A percentile compares a stretch with the other conserved stretches of the same genome.
phyloP scores from a whole-genome alignment of 2,329 filamentous ascomycete species.

The Microthyrium microscopicum region DNA sequence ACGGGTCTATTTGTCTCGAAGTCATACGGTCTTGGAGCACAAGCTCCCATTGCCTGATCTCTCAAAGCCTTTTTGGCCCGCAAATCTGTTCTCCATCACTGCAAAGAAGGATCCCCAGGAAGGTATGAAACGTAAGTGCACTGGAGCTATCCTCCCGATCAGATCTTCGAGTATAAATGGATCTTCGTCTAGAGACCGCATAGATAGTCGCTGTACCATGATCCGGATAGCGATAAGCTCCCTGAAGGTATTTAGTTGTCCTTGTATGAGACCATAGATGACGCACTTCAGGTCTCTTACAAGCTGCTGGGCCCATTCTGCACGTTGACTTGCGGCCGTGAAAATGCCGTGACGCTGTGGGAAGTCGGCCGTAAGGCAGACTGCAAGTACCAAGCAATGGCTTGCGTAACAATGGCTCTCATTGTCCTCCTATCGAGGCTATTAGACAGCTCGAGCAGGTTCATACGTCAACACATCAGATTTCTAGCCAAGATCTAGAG shows the following conservation, averaged over 20 bases:
- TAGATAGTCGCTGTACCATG: background rate
- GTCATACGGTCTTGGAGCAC: too few species aligned
- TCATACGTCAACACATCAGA: too few species aligned
- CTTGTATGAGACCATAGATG: background rate
- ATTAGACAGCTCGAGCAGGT: too few species aligned
- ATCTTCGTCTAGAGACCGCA: slow-evolving; percentile 2
- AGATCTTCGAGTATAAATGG: slow-evolving; percentile 6
- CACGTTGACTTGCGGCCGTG: too few species aligned
- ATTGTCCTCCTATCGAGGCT: too few species aligned
- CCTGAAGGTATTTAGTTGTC: background rate
- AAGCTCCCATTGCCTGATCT: too few species aligned
- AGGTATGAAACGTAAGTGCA: slow-evolving; percentile 6
- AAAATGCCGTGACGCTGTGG: too few species aligned
- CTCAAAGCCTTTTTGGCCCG: background rate
- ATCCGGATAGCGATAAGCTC: background rate
- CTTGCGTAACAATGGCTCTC: too few species aligned
- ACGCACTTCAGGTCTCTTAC: background rate
- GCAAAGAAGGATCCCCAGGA: slow-evolving; percentile 7
- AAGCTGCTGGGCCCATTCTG: background rate
- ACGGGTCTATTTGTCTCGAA: too few species aligned
- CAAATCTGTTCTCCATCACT: slow-evolving; percentile 6
- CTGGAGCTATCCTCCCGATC: slow-evolving; percentile 7
- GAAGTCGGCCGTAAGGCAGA: too few species aligned
- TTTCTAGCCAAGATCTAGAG: too few species aligned
- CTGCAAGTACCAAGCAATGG: too few species aligned